Evolutionary conservation across 805 yeast genomes (phyloP), one percentile per base, ranked within the genome.

Genomic region (Cyberlindnera samutprakarnensis): DNA sequence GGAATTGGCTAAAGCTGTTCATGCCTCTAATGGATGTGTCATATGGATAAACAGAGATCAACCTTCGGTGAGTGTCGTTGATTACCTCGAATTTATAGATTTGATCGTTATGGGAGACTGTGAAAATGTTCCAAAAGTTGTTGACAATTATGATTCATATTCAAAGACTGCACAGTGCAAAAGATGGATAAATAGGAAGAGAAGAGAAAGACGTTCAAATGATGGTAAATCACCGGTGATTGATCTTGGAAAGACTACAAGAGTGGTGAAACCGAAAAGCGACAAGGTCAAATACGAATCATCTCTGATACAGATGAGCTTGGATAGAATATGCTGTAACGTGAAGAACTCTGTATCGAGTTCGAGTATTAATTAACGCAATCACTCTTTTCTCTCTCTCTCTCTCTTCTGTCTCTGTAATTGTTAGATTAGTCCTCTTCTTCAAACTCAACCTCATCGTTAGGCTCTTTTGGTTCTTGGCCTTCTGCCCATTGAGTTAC

Each of bases 401-500:
- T 7, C 17, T 15, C 14, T 11, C 13, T 14, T 8, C 6, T 18
- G 7, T 13, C 7, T 18, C 13, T 27, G 17, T 27, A 27, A n/a
- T 18, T 17, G 9, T 14, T 14, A 33, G 51, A 24, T 18, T 35
- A 43, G 33, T 64, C 68, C 33, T 70, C 70, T 11, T 74, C 84
- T 11, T 76, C 84, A n/a, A 73, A 52, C 24, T 75, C 81, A 12
- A 70, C 46, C 39, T 78, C 84, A 44, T 86, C 96, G 18, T 73
- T 70, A 1, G 97, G 97, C 54, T 90, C 96, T 54, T 90, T 90
- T 21, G 96, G 97, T 56, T 92, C 99, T 57, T 92, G 97, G 4
- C 75, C 63, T 54, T 92, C 99, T 15, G 85, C 78, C 98, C 98
- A 92, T 54, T 92, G 99, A 0, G 99, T 92, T 18, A 90, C 81